Conservation (phyloP, 2,329 filamentous ascomycete genomes). For the Zelopaecilomyces penicillatus region DNA sequence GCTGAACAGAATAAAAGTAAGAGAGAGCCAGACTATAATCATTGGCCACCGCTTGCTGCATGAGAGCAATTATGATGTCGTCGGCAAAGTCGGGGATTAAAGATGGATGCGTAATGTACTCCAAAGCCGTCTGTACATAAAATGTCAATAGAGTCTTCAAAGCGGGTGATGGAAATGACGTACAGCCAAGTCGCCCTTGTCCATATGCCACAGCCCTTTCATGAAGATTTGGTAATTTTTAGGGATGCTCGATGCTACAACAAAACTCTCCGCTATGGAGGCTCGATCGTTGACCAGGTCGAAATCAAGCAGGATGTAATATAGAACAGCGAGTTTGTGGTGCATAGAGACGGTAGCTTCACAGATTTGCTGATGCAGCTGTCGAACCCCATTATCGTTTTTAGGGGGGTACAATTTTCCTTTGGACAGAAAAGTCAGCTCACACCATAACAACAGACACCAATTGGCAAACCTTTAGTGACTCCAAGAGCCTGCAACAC, state of each 20-base stretch:
- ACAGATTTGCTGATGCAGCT: slow-evolving; percentile 63
- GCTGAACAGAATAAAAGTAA: slow-evolving; percentile 70
- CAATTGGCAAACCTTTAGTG: slow-evolving; percentile 46
- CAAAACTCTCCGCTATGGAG: slow-evolving; percentile 48
- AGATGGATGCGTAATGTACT: slow-evolving; percentile 70
- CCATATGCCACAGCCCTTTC: slow-evolving; percentile 73
- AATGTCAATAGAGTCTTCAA: neutral
- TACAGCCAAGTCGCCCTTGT: slow-evolving; percentile 61
- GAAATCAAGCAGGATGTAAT: slow-evolving; percentile 74
- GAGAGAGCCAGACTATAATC: slow-evolving; percentile 62
- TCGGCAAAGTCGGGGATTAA: slow-evolving; percentile 75
- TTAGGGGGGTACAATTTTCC: slow-evolving; percentile 67
- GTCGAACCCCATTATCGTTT: slow-evolving; percentile 56
- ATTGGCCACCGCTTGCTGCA: slow-evolving; percentile 48
- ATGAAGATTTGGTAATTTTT: slow-evolving; percentile 73
- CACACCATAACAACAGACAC: neutral
- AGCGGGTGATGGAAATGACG: neutral
- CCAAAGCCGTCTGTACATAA: slow-evolving; percentile 50
- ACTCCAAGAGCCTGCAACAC: slow-evolving; percentile 62
- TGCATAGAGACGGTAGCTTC: slow-evolving; percentile 56
- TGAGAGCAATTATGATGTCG: slow-evolving; percentile 65
- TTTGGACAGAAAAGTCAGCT: slow-evolving; percentile 10
- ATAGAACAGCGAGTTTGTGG: slow-evolving; percentile 75
- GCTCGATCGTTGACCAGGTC: slow-evolving; percentile 44
- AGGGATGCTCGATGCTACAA: slow-evolving; percentile 56